Base-by-base conservation (phyloP, 371 early-diverging fungal genomes). In the Mucor racemosus region DNA sequence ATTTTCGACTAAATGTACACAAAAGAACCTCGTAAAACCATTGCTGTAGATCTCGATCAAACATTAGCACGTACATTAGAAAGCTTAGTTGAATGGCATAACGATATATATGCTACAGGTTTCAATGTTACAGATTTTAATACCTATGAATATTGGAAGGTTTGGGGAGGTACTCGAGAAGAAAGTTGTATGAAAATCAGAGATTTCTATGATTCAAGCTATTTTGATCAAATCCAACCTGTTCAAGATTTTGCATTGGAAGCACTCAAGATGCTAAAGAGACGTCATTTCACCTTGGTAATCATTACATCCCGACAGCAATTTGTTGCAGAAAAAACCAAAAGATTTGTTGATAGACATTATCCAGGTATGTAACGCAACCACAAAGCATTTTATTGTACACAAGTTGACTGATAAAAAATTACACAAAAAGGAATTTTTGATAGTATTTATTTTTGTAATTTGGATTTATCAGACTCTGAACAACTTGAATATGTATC, bases 1-100 rank as follows among this genome's bases (percentile, higher is more conserved):
- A 55, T 48, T 21, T 48, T 11, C 9, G 7, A 50, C 10, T 5
- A 11, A 39, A 65, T 64, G 56, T 39, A 36, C 17, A 9, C n/a
- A 5, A 71, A 64, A 65, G 66, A 72, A 66, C 72, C 76, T 44
- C 72, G 77, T 42, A 81, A 79, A 62, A 67, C 79, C n/a, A 77
- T 85, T 67, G 85, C 82, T 58, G 81, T 82, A 48, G 80, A 83
- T 65, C 70, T 85, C 39, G 85, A 85, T 70, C 81, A 81, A 64
- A 83, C 81, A 68, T 72, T 85, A 5, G 74, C 79, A n/a, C 69
- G 75, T 58, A 80, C 84, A 10, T 50, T 78, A 5, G 70, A 79
- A 8, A 77, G 79, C 7, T 65, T 85, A 11, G 74, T 76, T 38
- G 66, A 73, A 35, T 85, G 81, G 72, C 84, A 85, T 53, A 85